Conservation (phyloP, 805 yeast genomes). For the Candida boleticola region DNA sequence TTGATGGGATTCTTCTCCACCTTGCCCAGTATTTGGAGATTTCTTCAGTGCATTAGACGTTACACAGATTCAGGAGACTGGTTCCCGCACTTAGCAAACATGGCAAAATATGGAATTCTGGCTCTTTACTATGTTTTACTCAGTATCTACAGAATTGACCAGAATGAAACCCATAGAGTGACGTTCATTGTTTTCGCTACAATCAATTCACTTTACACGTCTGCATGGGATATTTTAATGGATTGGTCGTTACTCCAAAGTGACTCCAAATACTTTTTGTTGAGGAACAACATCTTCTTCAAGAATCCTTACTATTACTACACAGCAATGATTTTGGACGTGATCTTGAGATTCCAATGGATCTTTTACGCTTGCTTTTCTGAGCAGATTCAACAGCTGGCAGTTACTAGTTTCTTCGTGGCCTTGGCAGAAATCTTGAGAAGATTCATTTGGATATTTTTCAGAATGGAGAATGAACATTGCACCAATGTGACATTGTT, state of each 20-base stretch:
- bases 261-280: constrained; percentile 50
- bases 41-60: constrained; percentile 87
- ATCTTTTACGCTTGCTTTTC: constrained; percentile 81
- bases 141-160: constrained; percentile 73
- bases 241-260: constrained; percentile 90
- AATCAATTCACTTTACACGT: constrained; percentile 65
- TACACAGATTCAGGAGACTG: constrained; percentile 89
- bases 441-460: constrained; percentile 84
- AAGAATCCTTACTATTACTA: constrained; percentile 55
- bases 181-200: constrained; percentile 72
- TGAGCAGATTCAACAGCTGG: constrained; percentile 79
- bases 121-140: constrained; percentile 67
- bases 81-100: constrained; percentile 95
- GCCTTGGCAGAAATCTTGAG: constrained; percentile 81
- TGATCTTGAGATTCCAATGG: constrained; percentile 86
- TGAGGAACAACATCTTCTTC: constrained; percentile 73
- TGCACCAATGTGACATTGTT: constrained; percentile 82
- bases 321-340: constrained; percentile 68
- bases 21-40: constrained; percentile 87
- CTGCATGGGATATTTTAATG: constrained; percentile 90
- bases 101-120: constrained; percentile 69
- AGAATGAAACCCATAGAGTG: constrained; percentile 40
- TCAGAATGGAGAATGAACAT: constrained; percentile 96
- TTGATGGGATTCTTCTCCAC: constrained; percentile 80
- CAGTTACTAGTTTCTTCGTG: constrained; percentile 76